Evolutionary conservation across 352 stramenopile genomes (phyloP), one percentile per base, ranked within the genome.

Genomic region (Blastocystis sp.): DNA sequence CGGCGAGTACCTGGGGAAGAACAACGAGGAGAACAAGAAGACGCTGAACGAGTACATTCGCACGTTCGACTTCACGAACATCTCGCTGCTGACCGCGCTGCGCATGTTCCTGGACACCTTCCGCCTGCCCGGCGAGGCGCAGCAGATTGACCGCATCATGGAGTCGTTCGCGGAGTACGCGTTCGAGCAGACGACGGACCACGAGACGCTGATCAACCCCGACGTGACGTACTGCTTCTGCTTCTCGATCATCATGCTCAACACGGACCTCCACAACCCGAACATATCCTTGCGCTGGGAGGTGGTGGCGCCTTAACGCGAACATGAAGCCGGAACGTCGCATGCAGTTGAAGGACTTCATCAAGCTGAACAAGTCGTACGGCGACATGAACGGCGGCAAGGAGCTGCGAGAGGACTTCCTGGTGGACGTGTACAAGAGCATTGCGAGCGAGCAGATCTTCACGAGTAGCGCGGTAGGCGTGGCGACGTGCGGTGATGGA

Each of bases 91-190:
- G 78, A 93, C 96, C 37, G 94, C 95, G 12, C 88, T 98, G 59
- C 93, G 96, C 39, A 93, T 95, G 67, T 98, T 98, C 85, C 92
- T 98, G 50, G 93, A 93, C 1, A 94, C 94, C 33, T 98, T 99
- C 90, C 94, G 96, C 41, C 91, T 99, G 39, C 97, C 97, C 1
- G 96, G 96, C 6, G 96, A 99, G 92, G 96, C 96, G 0, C 97
- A 99, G 91, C 98, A 98, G 90, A 98, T 99, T 77, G 97, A 99
- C 91, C 93, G 96, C 37, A 89, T 89, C 24, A 95, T 98, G 79
- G 79, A 89, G 60, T 65, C 79, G 16, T 89, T 89, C 60, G 79
- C 79, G 12, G 31, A 60, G 10, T 71, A 70, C 26, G 79, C 79
- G 10, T 89, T 79, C 55, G 79, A 89, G 55, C 79, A 89, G 41